phyloP scores from a whole-genome alignment of 2,329 filamentous ascomycete genomes.

The Diaporthe nobilis region DNA sequence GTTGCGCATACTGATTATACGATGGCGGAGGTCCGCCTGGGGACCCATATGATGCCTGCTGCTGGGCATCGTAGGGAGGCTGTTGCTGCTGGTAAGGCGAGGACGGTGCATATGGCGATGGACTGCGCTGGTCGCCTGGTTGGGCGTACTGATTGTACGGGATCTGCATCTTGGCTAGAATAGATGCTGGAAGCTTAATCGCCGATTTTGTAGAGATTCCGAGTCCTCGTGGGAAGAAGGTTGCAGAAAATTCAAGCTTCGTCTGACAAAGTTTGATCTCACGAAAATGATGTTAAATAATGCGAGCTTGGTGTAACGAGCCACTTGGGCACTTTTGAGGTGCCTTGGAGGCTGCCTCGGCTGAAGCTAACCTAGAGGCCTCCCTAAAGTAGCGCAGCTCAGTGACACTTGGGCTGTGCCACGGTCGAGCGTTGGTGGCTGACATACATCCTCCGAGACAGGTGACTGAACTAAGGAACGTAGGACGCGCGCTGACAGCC shows the following conservation, averaged over 20 bases:
- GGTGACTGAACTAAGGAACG: neutral
- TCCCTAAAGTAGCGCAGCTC: conserved; percentile 11
- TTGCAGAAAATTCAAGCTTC: neutral
- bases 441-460: conserved; percentile 6
- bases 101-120: conserved; percentile 28
- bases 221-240: no score
- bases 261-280: no score
- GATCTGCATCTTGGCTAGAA: conserved; percentile 26
- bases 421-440: neutral
- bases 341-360: conserved; percentile 15
- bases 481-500: neutral
- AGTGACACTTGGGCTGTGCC: conserved; percentile 5
- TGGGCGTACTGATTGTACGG: conserved; percentile 33
- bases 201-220: neutral
- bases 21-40: conserved; percentile 7
- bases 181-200: neutral
- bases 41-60: conserved; percentile 7
- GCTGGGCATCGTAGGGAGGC: neutral
- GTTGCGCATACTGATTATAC: conserved; percentile 34
- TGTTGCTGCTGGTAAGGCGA: conserved; percentile 33
- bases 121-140: neutral
- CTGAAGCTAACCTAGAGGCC: conserved; percentile 14
- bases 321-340: neutral
- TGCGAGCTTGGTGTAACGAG: neutral
- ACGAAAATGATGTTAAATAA: neutral